Evolutionary conservation across 2,329 filamentous ascomycete species (phyloP).

Genomic region (Macrophomina phaseolina): DNA sequence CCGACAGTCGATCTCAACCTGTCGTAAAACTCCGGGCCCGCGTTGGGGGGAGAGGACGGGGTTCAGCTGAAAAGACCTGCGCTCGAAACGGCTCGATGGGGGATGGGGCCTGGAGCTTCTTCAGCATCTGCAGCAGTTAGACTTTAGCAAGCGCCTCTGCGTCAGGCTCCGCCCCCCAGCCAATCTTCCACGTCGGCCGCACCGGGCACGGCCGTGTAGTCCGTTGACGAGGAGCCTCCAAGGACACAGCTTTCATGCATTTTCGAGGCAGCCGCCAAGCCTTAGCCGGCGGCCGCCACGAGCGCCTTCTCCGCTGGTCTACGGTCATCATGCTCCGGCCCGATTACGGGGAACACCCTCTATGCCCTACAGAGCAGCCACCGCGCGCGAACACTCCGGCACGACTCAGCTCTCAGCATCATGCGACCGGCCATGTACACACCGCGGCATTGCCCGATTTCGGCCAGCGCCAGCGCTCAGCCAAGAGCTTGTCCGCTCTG

Average conservation of each 20-base stretch:
- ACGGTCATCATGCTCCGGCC: not conserved
- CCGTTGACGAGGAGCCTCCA: not conserved
- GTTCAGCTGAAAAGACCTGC: not conserved
- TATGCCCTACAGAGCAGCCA: not conserved
- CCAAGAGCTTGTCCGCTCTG: not conserved
- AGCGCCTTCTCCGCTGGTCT: not conserved
- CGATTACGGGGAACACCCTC: not conserved
- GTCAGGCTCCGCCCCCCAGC: not conserved
- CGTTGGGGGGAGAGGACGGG: not conserved
- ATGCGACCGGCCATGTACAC: not conserved
- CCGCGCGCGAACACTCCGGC: not conserved
- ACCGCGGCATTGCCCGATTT: not conserved
- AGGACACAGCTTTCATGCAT: not conserved
- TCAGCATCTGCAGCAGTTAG: not conserved
- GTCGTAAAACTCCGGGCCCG: not conserved
- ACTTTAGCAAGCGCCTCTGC: not conserved
- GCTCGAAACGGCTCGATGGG: not conserved
- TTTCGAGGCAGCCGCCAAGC: not conserved
- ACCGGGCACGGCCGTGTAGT: not conserved
- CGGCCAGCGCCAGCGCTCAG: no score
- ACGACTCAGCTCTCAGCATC: not conserved
- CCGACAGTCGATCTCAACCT: not conserved
- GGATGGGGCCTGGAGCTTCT: not conserved
- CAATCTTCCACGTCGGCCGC: no score
- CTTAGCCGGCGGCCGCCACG: not conserved